Base-by-base conservation (phyloP, 2,329 filamentous ascomycete genomes). In the Colletotrichum viniferum region DNA sequence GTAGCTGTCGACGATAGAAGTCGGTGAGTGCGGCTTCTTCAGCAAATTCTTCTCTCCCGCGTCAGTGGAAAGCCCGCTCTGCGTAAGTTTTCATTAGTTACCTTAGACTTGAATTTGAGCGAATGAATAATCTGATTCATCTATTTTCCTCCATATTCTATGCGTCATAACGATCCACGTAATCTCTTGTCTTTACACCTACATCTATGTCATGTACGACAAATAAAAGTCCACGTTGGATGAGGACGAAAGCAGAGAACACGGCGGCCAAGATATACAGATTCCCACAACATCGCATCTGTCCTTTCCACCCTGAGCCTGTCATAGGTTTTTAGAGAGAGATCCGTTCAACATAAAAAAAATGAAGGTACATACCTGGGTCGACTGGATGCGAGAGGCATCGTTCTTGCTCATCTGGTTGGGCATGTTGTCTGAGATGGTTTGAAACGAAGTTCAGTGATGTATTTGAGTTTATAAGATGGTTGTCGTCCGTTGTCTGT, bases 251-350 rank as follows among this genome's bases (percentile, higher is more conserved):
- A 13, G 18, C 13, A 13, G 7, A 21, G 4, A 48, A 48, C 0
- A 13, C 43, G 10, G 4, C 5, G 6, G n/a, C 13, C 0, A 10
- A 48, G 5, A 21, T 13, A 48, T 7, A 48, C 43, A 21, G 43
- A 21, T 6, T 48, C 1, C 13, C n/a, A 48, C 43, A 0, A 48
- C 4, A 13, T 0, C 5, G 1, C 43, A 21, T 21, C 0, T 48
- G n/a, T 12, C 43, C 5, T 64, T 75, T 0, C 69, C 69, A 2
- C 26, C 69, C 13, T 32, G 28, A 7, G 28, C 28, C 60, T 55
- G 1, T 7, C 2, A 62, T 0, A 21, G 5, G 0, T 12, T 1
- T 10, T 48, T 0, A 48, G 43, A 26, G 26, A 26, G 26, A 26
- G 26, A 26, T 26, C 5, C 26, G 26, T 26, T 26, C 26, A 26